phyloP scores from a whole-genome alignment of 345 rosid genomes.

The Eucalyptus paniculata region DNA sequence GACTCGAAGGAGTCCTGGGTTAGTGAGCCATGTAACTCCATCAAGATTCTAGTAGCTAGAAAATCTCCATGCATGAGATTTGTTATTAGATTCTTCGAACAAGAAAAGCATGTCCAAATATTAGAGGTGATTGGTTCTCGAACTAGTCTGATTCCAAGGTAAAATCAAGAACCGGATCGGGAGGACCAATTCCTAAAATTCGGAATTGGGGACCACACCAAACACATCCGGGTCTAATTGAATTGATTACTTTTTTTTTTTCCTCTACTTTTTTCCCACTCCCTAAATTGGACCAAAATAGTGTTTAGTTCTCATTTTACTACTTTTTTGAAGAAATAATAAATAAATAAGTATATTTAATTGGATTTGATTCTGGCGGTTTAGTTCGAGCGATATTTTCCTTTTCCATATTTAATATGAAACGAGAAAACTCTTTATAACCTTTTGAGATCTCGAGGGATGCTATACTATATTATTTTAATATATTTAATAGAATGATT shows the following conservation, averaged over 20 bases:
- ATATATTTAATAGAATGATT: accelerated
- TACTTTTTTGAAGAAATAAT: too few relatives aligned
- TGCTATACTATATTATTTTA: too few relatives aligned
- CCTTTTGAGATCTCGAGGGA: background rate
- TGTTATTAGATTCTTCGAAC: background rate
- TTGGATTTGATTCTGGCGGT: too few relatives aligned
- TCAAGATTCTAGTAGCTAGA: background rate
- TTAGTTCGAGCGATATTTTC: too few relatives aligned
- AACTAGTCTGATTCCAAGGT: accelerated
- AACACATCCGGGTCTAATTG: accelerated
- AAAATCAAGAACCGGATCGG: accelerated
- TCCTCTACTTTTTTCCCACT: too few relatives aligned
- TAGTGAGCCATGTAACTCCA: background rate
- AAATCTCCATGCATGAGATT: background rate
- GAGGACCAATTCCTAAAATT: too few relatives aligned
- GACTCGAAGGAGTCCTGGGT: background rate
- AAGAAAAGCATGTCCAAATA: background rate
- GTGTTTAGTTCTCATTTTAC: too few relatives aligned
- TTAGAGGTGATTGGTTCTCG: background rate
- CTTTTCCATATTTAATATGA: too few relatives aligned
- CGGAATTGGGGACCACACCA: accelerated
- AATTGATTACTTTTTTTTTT: too few relatives aligned
- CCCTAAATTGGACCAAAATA: accelerated
- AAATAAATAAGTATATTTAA: too few relatives aligned
- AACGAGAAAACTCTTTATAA: background rate